Base-by-base conservation (phyloP, 2,329 filamentous ascomycete species). In the Fusarium armeniacum region DNA sequence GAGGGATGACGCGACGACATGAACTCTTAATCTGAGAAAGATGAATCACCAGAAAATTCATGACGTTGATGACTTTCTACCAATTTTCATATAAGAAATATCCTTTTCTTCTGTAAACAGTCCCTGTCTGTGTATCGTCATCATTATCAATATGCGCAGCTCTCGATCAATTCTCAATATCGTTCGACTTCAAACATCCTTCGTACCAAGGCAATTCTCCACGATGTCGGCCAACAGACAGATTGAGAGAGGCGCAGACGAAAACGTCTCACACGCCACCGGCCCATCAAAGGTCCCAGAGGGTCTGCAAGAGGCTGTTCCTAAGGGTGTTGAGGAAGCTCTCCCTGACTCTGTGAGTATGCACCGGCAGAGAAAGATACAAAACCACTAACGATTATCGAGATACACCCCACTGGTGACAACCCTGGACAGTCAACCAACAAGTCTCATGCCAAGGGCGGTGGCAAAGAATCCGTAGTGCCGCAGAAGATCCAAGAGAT, bases 401-500 rank as follows among this genome's bases (percentile, higher is more conserved):
- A 74, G 64, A 18, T 74, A 11, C 72, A 73, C 4, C 70, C 70
- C 8, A 74, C 70, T 4, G 60, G 43, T 0, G 45, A 58, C 2
- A 49, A 67, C 6, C 52, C 59, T 8, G 64, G 71, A 2, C 63
- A 75, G 32, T 73, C 69, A 0, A 72, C 65, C 22, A 69, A 63
- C 10, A 63, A 69, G 24, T 60, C 72, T 0, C 73, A 75, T 5
- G 65, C 73, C 10, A 72, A 74, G 51, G 62, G 57, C 3, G 70
- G 64, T 6, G 68, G 69, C 2, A 36, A 62, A 6, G 73, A 68
- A 6, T 75, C 70, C 2, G 60, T 74, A 2, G 67, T 75, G 5
- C 73, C 72, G 3, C 52, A 73, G 50, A 73, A 73, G 41, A 10
- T 74, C 1, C 73, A 73, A 46, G 70, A 75, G 54, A 71, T 63